phyloP scores from a whole-genome alignment of 495 filamentous ascomycete genomes.

The Aspergillus affinis region DNA sequence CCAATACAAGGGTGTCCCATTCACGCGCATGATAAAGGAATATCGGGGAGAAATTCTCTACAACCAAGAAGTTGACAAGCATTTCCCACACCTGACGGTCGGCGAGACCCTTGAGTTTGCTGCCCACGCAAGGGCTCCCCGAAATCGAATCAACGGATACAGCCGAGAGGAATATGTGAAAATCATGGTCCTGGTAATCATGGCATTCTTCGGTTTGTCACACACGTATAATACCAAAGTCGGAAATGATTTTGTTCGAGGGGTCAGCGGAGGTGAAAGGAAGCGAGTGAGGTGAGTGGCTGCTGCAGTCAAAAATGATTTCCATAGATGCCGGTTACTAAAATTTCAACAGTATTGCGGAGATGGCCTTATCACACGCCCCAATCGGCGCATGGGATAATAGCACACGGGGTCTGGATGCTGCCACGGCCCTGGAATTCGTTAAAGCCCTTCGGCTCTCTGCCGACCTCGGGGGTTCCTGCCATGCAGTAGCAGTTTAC shows the following conservation, averaged over 20 bases:
- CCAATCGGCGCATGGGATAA: conserved; percentile 82
- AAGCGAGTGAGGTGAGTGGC: conserved; percentile 48
- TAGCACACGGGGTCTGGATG: conserved; percentile 80
- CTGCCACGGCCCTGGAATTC: conserved; percentile 72
- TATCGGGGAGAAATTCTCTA: conserved; percentile 64
- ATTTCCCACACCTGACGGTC: conserved; percentile 64
- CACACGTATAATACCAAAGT: conserved; percentile 51
- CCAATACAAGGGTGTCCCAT: conserved; percentile 48
- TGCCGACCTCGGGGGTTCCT: conserved; percentile 69
- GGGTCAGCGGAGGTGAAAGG: conserved; percentile 81
- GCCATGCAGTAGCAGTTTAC: conserved; percentile 78
- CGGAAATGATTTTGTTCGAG: conserved; percentile 50
- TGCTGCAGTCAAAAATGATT: not conserved
- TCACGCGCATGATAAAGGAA: conserved; percentile 50
- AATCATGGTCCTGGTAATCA: conserved; percentile 53
- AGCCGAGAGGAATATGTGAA: conserved; percentile 41
- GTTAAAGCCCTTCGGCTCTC: conserved; percentile 68
- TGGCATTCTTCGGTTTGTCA: conserved; percentile 57
- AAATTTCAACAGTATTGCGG: conserved; percentile 39
- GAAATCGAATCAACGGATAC: conserved; percentile 39
- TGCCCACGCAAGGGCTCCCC: conserved; percentile 47
- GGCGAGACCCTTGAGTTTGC: conserved; percentile 65
- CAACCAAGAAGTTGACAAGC: conserved; percentile 60
- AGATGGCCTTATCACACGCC: conserved; percentile 60
- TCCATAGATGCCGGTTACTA: not conserved